Base-by-base conservation (phyloP, 1,139 yeast genomes). In the Scheffersomyces insectosa region DNA sequence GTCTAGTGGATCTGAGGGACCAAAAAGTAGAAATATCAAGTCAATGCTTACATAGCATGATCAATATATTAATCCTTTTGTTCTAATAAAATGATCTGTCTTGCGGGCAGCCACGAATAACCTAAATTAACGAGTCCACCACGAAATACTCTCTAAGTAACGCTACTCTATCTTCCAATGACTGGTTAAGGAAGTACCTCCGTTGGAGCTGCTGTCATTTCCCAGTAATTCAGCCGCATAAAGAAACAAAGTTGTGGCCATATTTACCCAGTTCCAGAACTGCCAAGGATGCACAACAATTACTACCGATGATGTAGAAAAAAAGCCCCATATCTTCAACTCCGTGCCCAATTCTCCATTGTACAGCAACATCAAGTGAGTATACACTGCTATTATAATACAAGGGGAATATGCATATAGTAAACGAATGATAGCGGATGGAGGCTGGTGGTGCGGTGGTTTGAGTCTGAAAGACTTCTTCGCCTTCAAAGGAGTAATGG, bases 221-320 rank as follows among this genome's bases (percentile, higher is more conserved):
- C 75, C 73, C 57, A 81, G 68, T 42, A 91, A 71, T 65, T 91
- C 98, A 43, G 87, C 73, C 33, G 86, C 83, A 64, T 93, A 93
- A 38, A 93, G 70, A n/a, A 82, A 68, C 45, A 93, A 70, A 10
- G 96, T 87, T 42, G 85, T 79, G 51, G 83, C 83, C 75, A 91
- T 88, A 60, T 91, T 91, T 45, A 88, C 78, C 98, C 98, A 91
- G 55, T 91, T 89, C 98, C 99, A 91, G 62, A 91, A 88, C 57
- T 88, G 89, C 88, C 96, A 87, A 47, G 95, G 82, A 61, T 88
- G 84, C 38, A 81, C 85, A 44, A 81, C 66, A 40, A 79, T 45
- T 33, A 48, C 49, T 42, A 50, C 50, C 46, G 46, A 53, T 50
- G 39, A 56, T 37, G 51, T 47, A 42, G 51, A 48, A 37, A 52